Evolutionary conservation across 495 filamentous ascomycete genomes (phyloP).

Genomic region (Aspergillus biplanus): DNA sequence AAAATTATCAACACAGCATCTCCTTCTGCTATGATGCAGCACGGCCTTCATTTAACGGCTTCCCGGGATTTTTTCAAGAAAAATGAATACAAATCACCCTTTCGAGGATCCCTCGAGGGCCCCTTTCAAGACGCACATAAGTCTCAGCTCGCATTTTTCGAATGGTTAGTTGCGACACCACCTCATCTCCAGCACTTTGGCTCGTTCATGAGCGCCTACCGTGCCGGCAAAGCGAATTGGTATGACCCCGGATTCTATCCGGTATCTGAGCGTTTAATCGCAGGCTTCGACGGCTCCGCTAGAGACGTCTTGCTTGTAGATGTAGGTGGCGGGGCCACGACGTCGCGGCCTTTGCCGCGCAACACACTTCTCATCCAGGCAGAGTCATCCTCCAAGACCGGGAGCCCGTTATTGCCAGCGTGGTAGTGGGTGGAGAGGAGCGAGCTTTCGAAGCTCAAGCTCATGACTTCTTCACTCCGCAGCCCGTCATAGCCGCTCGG

Average conservation of each 20-base stretch:
- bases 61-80: constrained; percentile 36
- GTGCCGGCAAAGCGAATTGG: constrained; percentile 49
- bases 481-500: constrained; percentile 47
- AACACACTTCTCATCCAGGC: constrained; percentile 38
- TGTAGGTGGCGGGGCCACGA: constrained; percentile 59
- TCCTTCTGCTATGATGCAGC: constrained; percentile 32
- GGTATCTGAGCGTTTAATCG: constrained; percentile 38
- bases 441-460: constrained; percentile 23
- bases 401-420: constrained; percentile 39
- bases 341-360: constrained; percentile 39
- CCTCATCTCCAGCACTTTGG: constrained; percentile 29
- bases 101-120: constrained; percentile 26
- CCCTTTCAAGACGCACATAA: constrained; percentile 37
- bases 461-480: constrained; percentile 54
- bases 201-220: constrained; percentile 47
- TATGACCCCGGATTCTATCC: constrained; percentile 52
- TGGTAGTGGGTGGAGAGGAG: constrained; percentile 22
- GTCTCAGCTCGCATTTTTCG: constrained; percentile 32
- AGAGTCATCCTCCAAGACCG: constrained; percentile 55
- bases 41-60: constrained; percentile 30
- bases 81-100: constrained; percentile 32
- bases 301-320: constrained; percentile 55
- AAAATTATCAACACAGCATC: constrained; percentile 34
- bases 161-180: constrained; percentile 30
- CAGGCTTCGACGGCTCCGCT: constrained; percentile 17